phyloP scores from a whole-genome alignment of 805 yeast genomes.

The Torulaspora gathmanii region DNA sequence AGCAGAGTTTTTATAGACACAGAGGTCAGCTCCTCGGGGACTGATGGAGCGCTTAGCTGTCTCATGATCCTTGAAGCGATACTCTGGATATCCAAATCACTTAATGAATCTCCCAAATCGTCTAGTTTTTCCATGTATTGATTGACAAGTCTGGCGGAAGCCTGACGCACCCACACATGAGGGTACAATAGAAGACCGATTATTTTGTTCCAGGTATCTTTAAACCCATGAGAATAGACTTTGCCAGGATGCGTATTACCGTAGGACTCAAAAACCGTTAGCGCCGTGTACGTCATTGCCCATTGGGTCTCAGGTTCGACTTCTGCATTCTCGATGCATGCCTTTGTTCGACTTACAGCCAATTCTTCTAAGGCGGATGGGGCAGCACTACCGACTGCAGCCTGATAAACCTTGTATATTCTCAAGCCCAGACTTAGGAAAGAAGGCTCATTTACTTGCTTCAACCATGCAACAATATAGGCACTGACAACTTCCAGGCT shows the following conservation, averaged over 20 bases:
- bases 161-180: constrained; percentile 84
- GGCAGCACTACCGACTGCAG: constrained; percentile 42
- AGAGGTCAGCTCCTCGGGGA: constrained; percentile 57
- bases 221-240: constrained; percentile 32
- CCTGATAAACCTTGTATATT: constrained; percentile 58
- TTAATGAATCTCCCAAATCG: constrained; percentile 34
- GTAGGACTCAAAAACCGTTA: constrained; percentile 47
- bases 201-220: constrained; percentile 47
- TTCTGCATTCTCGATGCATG: constrained; percentile 35
- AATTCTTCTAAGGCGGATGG: constrained; percentile 40
- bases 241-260: constrained; percentile 36
- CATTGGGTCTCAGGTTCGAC: constrained; percentile 52
- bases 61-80: constrained; percentile 65
- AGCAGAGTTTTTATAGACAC: constrained; percentile 67
- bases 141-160: constrained; percentile 57
- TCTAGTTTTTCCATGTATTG: constrained; percentile 43
- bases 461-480: constrained; percentile 56
- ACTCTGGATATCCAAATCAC: constrained; percentile 53
- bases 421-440: constrained; percentile 71
- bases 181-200: constrained; percentile 66
- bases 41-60: constrained; percentile 75
- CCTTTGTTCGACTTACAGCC: constrained; percentile 37
- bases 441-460: constrained; percentile 46
- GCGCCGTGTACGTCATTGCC: constrained; percentile 70
- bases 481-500: constrained; percentile 36